Percentiles rank a stretch among this genome's conserved stretches.
Evolutionary conservation across 148 eudicot genomes (phyloP).

Genomic region (Rhododendron simsii): DNA sequence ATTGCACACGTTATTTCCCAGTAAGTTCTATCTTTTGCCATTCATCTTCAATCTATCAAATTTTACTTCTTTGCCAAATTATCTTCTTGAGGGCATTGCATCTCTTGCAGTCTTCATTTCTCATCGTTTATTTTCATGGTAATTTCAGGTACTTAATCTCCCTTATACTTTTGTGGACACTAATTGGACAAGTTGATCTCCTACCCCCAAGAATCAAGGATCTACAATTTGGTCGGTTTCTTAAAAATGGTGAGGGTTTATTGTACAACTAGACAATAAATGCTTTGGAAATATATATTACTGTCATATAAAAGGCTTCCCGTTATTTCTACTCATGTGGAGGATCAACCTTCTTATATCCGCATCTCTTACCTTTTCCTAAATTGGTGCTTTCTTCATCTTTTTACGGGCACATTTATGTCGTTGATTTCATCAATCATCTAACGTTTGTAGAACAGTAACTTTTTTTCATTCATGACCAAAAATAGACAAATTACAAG

Average conservation of each 20-base stretch:
- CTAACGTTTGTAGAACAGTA: not conserved
- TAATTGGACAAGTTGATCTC: constrained; percentile 24
- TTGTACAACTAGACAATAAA: not conserved
- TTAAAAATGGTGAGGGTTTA: constrained; percentile 23
- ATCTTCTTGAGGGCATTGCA: constrained; percentile 19
- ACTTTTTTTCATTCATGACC: not conserved
- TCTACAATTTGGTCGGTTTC: constrained; percentile 25
- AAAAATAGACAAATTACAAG: not conserved
- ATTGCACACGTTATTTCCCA: constrained; percentile 79
- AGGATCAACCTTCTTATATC: not conserved
- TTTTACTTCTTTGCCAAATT: constrained; percentile 11
- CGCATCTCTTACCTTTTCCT: not conserved
- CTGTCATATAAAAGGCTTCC: not conserved
- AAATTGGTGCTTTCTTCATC: constrained; percentile 3
- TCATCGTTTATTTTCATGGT: constrained; percentile 12
- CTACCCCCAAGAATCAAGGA: constrained; percentile 27
- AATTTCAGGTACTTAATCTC: constrained; percentile 31
- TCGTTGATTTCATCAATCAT: not conserved
- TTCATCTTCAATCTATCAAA: not conserved
- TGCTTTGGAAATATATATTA: not conserved
- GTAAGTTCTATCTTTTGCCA: constrained; percentile 34
- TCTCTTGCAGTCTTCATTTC: not conserved
- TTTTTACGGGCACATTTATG: not conserved
- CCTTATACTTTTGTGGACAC: constrained; percentile 26
- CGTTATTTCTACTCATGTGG: not conserved